A percentile compares a stretch with the other conserved stretches of the same genome.
Evolutionary conservation across 805 yeast genomes (phyloP).

Genomic region (Candida hungchunana): DNA sequence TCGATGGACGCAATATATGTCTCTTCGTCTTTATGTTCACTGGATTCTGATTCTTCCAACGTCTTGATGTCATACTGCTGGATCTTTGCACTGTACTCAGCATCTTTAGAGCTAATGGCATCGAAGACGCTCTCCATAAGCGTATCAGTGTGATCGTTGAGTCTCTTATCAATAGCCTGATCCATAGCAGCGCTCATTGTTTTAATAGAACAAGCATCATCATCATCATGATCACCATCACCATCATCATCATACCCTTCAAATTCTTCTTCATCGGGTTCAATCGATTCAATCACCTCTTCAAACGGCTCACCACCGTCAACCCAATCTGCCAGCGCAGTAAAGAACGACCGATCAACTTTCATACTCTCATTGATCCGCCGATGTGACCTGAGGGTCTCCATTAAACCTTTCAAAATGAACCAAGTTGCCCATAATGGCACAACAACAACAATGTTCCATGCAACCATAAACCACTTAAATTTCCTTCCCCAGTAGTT

Average conservation of each 20-base stretch:
- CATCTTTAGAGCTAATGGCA: conserved; percentile 43
- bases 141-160: conserved; percentile 59
- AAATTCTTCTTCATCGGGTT: neutral
- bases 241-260: conserved; percentile 4
- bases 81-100: conserved; percentile 17
- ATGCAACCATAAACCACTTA: conserved; percentile 45
- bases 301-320: conserved; percentile 7
- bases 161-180: conserved; percentile 34
- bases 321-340: conserved; percentile 16
- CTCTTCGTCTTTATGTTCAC: no score
- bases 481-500: conserved; percentile 36
- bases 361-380: conserved; percentile 31
- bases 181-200: conserved; percentile 22
- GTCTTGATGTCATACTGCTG: conserved; percentile 18
- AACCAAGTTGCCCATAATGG: conserved; percentile 67
- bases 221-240: conserved; percentile 13
- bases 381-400: conserved; percentile 36
- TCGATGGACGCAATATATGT: conserved; percentile 26
- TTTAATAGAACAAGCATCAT: conserved; percentile 7
- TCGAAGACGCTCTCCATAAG: conserved; percentile 61
- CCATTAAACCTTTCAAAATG: conserved; percentile 39
- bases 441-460: conserved; percentile 45
- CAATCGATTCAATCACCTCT: neutral
- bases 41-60: neutral
- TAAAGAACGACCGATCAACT: conserved; percentile 26